These are phyloP conservation scores for Sporothrix variecibatus DNA, from an alignment of 2,329 filamentous ascomycete species.

Conservation along the genomic window DNA sequence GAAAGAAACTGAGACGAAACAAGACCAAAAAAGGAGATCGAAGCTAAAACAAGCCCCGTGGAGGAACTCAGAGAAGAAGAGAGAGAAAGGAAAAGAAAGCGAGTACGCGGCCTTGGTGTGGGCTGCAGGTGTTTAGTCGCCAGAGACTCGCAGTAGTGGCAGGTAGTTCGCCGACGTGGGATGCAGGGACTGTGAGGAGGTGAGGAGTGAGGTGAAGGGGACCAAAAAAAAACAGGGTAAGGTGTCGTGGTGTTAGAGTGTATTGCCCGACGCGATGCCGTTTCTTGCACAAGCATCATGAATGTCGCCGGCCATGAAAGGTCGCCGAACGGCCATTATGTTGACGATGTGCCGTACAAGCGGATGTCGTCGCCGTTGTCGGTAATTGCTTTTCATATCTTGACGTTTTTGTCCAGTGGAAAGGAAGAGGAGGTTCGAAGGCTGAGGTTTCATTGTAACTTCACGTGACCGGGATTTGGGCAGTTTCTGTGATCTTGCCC, in stretches of 20 bases:
- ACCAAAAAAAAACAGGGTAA: not conserved
- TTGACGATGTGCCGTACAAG: not conserved
- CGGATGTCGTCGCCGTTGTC: not conserved
- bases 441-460: not conserved
- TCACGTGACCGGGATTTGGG: not conserved
- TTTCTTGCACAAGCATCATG: not conserved
- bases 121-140: not conserved
- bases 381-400: not conserved
- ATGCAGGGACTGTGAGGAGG: not conserved
- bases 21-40: constrained; percentile 4
- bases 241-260: not conserved
- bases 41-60: not conserved
- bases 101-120: not conserved
- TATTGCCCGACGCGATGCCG: not conserved
- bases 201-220: too few species aligned
- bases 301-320: not conserved
- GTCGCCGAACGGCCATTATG: not conserved
- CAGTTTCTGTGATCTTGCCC: not conserved
- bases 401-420: not conserved
- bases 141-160: not conserved
- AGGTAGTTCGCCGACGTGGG: not conserved
- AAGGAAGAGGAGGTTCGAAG: not conserved
- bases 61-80: not conserved
- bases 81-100: not conserved
- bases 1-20: constrained; percentile 12